phyloP scores from a whole-genome alignment of 1,284 basidiomycete species.

The Puccinia hordei region DNA sequence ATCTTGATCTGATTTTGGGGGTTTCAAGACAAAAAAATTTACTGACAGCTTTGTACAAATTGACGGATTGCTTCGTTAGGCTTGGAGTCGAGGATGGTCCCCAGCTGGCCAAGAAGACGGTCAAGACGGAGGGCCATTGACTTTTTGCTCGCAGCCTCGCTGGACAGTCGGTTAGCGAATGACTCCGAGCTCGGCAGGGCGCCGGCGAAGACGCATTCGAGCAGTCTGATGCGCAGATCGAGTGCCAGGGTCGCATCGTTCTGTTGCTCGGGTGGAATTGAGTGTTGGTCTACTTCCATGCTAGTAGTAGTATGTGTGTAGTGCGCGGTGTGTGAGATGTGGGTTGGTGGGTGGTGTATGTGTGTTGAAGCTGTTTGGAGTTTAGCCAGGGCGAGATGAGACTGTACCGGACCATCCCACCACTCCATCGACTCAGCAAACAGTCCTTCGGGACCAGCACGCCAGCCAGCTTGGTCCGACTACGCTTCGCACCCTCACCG shows the following conservation, averaged over 20 bases:
- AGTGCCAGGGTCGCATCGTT: slow-evolving; percentile 52
- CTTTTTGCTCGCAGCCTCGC: background rate
- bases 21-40: background rate
- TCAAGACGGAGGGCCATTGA: slow-evolving; percentile 53
- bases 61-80: slow-evolving; percentile 54
- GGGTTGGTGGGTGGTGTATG: too few species aligned
- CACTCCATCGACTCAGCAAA: background rate
- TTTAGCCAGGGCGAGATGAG: background rate
- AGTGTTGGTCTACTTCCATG: too few species aligned
- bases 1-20: too few species aligned
- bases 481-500: slow-evolving; percentile 95
- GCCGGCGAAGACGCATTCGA: slow-evolving; percentile 54
- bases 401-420: background rate
- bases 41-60: slow-evolving; percentile 55
- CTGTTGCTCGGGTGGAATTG: too few species aligned
- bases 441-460: background rate
- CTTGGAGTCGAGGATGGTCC: slow-evolving; percentile 51
- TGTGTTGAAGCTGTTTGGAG: too few species aligned
- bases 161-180: slow-evolving; percentile 25
- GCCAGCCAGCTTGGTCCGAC: slow-evolving; percentile 54
- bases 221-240: slow-evolving; percentile 55
- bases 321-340: background rate
- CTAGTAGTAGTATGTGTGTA: too few species aligned
- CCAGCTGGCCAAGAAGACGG: slow-evolving; percentile 50
- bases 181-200: slow-evolving; percentile 48